Conservation (phyloP, 2,329 filamentous ascomycete species). For the Stagonosporopsis rhizophila region DNA sequence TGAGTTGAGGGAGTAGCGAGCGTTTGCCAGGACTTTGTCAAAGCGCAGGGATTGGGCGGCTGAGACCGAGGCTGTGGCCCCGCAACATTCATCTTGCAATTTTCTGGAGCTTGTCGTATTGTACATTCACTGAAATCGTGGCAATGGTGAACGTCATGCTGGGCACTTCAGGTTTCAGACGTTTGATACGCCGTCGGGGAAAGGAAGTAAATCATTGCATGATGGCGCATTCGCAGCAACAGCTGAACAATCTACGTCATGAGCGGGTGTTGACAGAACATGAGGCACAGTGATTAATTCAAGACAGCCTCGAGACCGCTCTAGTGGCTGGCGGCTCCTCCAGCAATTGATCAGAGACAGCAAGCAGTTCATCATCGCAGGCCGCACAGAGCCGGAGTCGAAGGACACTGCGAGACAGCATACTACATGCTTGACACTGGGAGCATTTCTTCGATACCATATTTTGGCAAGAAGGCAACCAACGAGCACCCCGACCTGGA, state of each 20-base stretch:
- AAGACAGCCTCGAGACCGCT: constrained; percentile 54
- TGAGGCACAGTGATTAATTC: too few species aligned
- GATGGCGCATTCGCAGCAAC: constrained; percentile 4
- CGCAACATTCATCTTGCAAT: neutral
- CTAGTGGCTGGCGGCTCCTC: constrained; percentile 56
- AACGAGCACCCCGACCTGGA: constrained; percentile 62
- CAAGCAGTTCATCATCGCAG: constrained; percentile 61
- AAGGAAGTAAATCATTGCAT: neutral
- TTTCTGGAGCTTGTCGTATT: neutral
- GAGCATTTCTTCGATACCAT: constrained; percentile 52
- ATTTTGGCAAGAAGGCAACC: constrained; percentile 56
- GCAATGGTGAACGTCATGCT: neutral
- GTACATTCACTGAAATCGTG: neutral
- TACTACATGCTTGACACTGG: constrained; percentile 64
- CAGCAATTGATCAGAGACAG: constrained; percentile 54
- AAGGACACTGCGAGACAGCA: constrained; percentile 51
- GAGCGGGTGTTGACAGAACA: too few species aligned
- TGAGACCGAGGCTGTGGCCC: neutral
- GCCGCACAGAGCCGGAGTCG: constrained; percentile 63
- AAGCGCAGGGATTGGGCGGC: neutral
- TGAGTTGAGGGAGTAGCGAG: neutral
- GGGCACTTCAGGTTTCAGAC: too few species aligned
- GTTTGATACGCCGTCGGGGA: too few species aligned
- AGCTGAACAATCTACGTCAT: constrained; percentile 7
- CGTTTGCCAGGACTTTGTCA: constrained; percentile 29